Evolutionary conservation across 192 early-diverging fungal species (phyloP).

Genomic region (Podila minutissima): DNA sequence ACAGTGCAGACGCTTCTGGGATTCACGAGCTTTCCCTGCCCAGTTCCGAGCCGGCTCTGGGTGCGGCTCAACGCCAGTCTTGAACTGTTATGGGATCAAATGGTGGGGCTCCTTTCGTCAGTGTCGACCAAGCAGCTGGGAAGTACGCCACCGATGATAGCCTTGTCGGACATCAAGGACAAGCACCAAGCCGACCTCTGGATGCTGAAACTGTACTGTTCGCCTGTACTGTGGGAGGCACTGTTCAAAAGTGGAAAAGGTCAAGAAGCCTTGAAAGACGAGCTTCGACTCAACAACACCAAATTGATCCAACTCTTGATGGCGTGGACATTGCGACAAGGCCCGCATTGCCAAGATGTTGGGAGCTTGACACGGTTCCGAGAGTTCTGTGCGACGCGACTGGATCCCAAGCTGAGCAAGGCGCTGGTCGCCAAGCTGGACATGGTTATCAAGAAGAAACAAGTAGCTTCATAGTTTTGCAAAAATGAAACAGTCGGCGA

Average conservation of each 20-base stretch:
- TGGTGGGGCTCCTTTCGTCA: not conserved
- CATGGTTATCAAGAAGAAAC: constrained; percentile 27
- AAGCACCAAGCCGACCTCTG: not conserved
- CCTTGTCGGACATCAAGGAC: constrained; percentile 3
- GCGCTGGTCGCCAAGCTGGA: constrained; percentile 37
- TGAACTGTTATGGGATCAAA: constrained; percentile 15
- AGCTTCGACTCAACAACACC: constrained; percentile 10
- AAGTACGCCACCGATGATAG: too few species aligned
- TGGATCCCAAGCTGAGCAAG: constrained; percentile 21
- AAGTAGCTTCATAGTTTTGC: not conserved
- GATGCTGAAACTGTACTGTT: constrained; percentile 20
- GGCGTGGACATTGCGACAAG: constrained; percentile 33
- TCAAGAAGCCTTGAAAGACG: not conserved
- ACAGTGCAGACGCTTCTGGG: constrained; percentile 12
- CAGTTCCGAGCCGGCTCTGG: constrained; percentile 37
- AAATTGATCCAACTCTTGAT: constrained; percentile 31
- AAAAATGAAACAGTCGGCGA: not conserved
- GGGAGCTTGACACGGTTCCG: constrained; percentile 18
- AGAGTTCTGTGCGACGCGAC: constrained; percentile 23
- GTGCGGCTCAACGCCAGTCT: constrained; percentile 10
- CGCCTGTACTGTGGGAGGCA: not conserved
- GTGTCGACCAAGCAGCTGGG: not conserved
- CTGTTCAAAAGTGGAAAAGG: not conserved
- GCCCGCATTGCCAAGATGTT: constrained; percentile 22
- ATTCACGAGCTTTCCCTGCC: constrained; percentile 22